Base-by-base conservation (phyloP, 148 eudicot genomes). In the Cornus controversa region DNA sequence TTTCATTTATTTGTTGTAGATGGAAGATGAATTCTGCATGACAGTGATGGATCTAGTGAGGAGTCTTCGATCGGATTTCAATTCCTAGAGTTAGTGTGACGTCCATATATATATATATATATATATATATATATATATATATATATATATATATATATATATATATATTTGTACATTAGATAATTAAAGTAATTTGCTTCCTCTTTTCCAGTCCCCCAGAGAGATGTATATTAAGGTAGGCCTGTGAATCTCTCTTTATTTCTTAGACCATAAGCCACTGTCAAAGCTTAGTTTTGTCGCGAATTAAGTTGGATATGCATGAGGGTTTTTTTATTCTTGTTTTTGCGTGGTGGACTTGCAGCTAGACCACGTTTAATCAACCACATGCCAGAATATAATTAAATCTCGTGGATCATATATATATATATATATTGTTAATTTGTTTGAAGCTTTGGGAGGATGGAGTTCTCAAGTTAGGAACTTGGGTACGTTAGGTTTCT, bases 21-120 rank as follows among this genome's bases (percentile, higher is more conserved):
- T 71, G 75, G 70, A 71, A 16, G 36, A 57, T 25, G 78, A 37
- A 23, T 74, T 60, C 78, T 10, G 14, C 31, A 66, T 80, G 69
- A 37, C 47, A 11, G 76, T 37, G 69, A 75, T 60, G 42, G 78
- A 67, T 15, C 47, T 80, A 3, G 82, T 80, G 74, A 80, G 71
- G 45, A 80, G 50, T 53, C 71, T 80, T 16, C 74, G 74, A 29
- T 31, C 23, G 0, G 74, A 78, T 60, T 18, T n/a, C n/a, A n/a
- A n/a, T n/a, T n/a, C 6, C 24, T 18, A 60, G 20, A 60, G 23
- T 60, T 60, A 3, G 11, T 20, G 64, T 22, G 64, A 60, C 64
- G 2, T 60, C 4, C 64, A 60, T 60, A 60, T 0, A 18, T 20
- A 60, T 14, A 54, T 54, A 36, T 36, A 6, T 2, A 36, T 36